Base-by-base conservation (phyloP, 306 rosid genomes). In the Senna tora region DNA sequence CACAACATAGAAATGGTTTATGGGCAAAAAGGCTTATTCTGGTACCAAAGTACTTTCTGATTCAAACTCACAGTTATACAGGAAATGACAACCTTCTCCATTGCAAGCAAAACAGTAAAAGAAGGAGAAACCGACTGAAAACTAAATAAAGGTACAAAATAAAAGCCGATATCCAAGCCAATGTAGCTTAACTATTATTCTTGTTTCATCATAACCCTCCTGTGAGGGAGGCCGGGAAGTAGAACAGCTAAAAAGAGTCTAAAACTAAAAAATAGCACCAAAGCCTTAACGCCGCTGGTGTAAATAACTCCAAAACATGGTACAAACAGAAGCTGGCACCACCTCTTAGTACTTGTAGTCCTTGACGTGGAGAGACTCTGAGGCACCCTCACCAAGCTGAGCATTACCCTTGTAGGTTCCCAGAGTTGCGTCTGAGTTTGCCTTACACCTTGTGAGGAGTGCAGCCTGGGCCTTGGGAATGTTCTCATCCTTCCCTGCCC, bases 341-440 rank as follows among this genome's bases (percentile, higher is more conserved):
- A 4, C 43, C 66, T 30, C 57, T 67, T 36, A 85, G 66, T 85
- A 85, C 74, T 82, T 85, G 51, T 82, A 85, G 67, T 77, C 86
- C 89, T 92, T 87, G 14, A 82, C 96, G 49, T 89, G 93, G 61
- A 92, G 97, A 42, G 91, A 85, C 80, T 89, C 97, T 0, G 87
- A 65, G 2, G 96, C 93, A 20, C 96, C 96, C 60, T 84, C 97
- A 7, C 82, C 84, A 22, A 79, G 81, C 30, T 68, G 59, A 32
- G 93, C 87, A 50, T 83, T 90, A 9, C 97, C 96, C 76, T 84
- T 71, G 78, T 92, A 92, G n/a, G 58, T 75, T 54, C 97, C 97
- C 0, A 92, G 83, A 0, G 97, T 92, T 4, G 97, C 97, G 62
- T 87, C 67, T 3, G 97, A 92, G 78, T 92, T 92, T 0, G 92